Evolutionary conservation across 345 rosid species (phyloP).

Genomic region (Nephelium lappaceum): DNA sequence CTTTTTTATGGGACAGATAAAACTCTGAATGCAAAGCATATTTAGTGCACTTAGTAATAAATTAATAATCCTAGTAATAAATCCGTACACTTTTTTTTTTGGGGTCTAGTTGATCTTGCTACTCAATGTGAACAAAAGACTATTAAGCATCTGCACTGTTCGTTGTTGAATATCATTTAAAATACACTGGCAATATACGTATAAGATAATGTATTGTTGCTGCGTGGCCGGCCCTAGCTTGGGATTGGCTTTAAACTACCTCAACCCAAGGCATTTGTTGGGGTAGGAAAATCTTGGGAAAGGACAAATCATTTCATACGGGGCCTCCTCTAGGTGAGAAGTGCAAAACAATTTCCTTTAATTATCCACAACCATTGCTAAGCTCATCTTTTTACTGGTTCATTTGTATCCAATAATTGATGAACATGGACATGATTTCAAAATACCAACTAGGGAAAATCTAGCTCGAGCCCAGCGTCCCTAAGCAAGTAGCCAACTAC

Average conservation of each 20-base stretch:
- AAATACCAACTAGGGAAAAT: not conserved
- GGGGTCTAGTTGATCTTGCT: not conserved
- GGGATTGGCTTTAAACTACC: too few relatives aligned
- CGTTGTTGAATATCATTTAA: too few relatives aligned
- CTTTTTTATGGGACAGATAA: conserved; percentile 5
- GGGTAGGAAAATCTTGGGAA: not conserved
- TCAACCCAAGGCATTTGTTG: conserved; percentile 10
- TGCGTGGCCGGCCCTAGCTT: too few relatives aligned
- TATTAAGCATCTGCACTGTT: too few relatives aligned
- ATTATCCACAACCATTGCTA: not conserved
- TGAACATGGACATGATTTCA: not conserved
- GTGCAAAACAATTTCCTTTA: not conserved
- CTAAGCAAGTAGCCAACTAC: not conserved
- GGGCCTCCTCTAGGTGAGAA: not conserved
- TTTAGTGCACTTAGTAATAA: conserved; percentile 13
- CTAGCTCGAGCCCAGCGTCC: conserved; percentile 10
- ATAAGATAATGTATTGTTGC: too few relatives aligned
- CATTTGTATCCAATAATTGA: not conserved
- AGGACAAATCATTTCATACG: not conserved
- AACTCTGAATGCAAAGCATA: conserved; percentile 29
- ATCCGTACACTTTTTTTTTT: conserved; percentile 20
- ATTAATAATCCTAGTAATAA: not conserved
- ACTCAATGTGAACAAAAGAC: not conserved
- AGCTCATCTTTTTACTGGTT: not conserved
- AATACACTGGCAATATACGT: too few relatives aligned